These are phyloP conservation scores for Malassezia equina DNA, from an alignment of 1,284 basidiomycete genomes.

Conservation along the genomic window DNA sequence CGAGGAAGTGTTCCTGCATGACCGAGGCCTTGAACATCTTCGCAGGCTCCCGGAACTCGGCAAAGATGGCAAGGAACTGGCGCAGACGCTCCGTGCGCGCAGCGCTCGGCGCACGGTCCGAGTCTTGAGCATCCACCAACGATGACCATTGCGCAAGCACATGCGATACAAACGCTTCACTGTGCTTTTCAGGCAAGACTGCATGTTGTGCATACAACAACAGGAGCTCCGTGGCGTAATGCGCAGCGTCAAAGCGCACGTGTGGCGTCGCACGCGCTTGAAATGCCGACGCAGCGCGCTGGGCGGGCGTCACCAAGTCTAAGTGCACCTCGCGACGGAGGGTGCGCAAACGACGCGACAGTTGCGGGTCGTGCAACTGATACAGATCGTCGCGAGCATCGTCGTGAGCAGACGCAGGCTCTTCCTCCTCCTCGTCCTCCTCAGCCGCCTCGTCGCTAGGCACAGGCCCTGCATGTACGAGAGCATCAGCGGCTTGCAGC, in stretches of 20 bases:
- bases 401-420: slow-evolving; percentile 20
- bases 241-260: slow-evolving; percentile 8
- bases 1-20: slow-evolving; percentile 61
- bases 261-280: not conserved
- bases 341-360: slow-evolving; percentile 7
- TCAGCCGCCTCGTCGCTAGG: slow-evolving; percentile 19
- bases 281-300: not conserved
- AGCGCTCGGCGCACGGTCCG: not conserved
- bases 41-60: slow-evolving; percentile 83
- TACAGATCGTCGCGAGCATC: not conserved
- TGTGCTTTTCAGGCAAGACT: slow-evolving; percentile 9
- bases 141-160: slow-evolving; percentile 6
- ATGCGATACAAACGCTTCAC: slow-evolving; percentile 5
- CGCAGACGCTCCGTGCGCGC: slow-evolving; percentile 21
- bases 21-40: slow-evolving; percentile 63
- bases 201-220: slow-evolving; percentile 11
- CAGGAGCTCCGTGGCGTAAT: slow-evolving; percentile 13
- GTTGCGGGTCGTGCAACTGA: slow-evolving; percentile 31
- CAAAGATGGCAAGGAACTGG: slow-evolving; percentile 62
- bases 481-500: slow-evolving; percentile 15
- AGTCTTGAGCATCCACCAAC: not conserved
- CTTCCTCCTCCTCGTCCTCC: slow-evolving; percentile 22
- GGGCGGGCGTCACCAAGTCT: not conserved
- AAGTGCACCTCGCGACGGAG: not conserved
- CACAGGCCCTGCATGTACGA: slow-evolving; percentile 12